Percentiles rank a stretch among this genome's conserved stretches.
phyloP scores from a whole-genome alignment of 83 land plant species.

The Thuja plicata region DNA sequence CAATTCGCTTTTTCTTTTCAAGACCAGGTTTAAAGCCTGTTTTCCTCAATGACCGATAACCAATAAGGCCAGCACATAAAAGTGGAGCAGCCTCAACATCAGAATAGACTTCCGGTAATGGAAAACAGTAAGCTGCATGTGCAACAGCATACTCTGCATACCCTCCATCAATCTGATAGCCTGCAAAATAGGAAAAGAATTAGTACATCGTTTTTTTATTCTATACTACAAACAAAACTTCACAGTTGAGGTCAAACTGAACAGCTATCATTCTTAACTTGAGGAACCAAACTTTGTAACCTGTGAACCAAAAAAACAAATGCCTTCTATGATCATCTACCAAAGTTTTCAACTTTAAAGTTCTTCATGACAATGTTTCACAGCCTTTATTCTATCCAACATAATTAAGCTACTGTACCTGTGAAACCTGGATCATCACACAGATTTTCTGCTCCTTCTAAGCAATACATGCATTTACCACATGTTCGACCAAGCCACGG shows the following conservation, averaged over 20 bases:
- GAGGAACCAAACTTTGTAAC: not conserved
- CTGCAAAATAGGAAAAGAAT: slow-evolving; percentile 7
- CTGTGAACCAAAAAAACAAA: not conserved
- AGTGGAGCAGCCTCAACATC: slow-evolving; percentile 25
- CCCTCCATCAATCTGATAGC: slow-evolving; percentile 32
- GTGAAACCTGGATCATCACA: slow-evolving; percentile 26
- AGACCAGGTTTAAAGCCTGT: slow-evolving; percentile 21
- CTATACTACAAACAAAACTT: not conserved
- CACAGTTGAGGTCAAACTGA: not conserved
- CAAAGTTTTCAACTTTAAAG: not conserved
- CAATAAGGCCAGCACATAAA: slow-evolving; percentile 24
- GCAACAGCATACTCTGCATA: slow-evolving; percentile 28
- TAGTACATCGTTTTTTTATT: not conserved
- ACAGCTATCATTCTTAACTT: not conserved
- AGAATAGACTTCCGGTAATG: slow-evolving; percentile 20
- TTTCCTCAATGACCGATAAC: slow-evolving; percentile 23
- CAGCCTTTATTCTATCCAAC: not conserved
- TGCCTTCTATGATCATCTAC: not conserved
- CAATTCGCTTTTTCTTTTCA: slow-evolving; percentile 20
- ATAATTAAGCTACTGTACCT: slow-evolving; percentile 7
- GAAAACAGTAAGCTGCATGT: slow-evolving; percentile 23
- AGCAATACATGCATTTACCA: slow-evolving; percentile 24
- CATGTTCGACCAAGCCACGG: slow-evolving; percentile 32
- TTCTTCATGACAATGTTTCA: not conserved
- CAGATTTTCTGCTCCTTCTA: slow-evolving; percentile 20